phyloP scores from a whole-genome alignment of 129 eudicot genomes.

The Helichrysum umbraculigerum region DNA sequence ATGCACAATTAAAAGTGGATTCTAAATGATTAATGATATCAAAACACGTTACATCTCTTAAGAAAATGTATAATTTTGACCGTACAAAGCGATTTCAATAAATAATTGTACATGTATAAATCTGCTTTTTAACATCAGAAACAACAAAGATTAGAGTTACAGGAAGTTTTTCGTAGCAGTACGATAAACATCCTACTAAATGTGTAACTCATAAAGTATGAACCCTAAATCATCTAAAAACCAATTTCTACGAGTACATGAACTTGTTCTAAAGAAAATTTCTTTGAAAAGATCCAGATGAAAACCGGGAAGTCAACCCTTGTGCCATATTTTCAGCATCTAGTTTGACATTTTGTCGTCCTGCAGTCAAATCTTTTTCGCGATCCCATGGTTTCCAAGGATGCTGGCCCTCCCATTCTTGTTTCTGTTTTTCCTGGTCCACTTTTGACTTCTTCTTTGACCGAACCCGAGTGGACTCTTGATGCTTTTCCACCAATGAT shows the following conservation, averaged over 20 bases:
- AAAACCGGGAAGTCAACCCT: conserved; percentile 80
- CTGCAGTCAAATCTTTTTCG: conserved; percentile 89
- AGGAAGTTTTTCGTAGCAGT: background rate
- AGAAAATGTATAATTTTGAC: too few species aligned
- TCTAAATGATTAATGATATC: background rate
- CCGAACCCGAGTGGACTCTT: conserved; percentile 49
- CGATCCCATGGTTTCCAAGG: conserved; percentile 99
- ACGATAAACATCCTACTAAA: background rate
- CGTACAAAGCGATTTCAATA: background rate
- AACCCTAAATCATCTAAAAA: conserved; percentile 12
- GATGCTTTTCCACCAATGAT: conserved; percentile 87
- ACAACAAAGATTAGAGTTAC: background rate
- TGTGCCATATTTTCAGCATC: conserved; percentile 74
- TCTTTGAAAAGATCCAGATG: conserved; percentile 87
- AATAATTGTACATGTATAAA: background rate
- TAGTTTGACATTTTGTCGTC: conserved; percentile 78
- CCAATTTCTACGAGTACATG: background rate
- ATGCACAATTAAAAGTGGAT: too few species aligned
- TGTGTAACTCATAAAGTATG: conserved; percentile 1
- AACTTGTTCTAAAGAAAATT: conserved; percentile 57
- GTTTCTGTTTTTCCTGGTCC: conserved; percentile 41
- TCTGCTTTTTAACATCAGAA: background rate
- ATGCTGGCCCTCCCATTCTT: conserved; percentile 89
- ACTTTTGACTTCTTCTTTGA: conserved; percentile 54
- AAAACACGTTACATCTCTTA: background rate